Base-by-base conservation (phyloP, 2,329 filamentous ascomycete genomes). In the Nemania abortiva region DNA sequence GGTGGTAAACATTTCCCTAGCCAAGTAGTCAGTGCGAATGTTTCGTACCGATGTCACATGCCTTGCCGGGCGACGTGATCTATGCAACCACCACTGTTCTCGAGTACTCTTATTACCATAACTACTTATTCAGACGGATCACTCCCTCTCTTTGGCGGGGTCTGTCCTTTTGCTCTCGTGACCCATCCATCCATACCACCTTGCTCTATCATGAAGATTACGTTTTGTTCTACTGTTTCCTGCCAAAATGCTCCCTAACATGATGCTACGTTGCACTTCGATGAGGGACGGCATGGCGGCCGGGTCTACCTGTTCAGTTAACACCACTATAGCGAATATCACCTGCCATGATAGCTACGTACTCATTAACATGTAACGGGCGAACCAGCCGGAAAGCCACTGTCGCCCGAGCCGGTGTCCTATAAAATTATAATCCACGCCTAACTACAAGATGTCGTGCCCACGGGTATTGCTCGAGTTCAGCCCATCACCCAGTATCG, bases 1-100 rank as follows among this genome's bases (percentile, higher is more conserved):
- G 66, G 66, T 69, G 65, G 62, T 58, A 69, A 31, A 65, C 22
- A 18, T 11, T 52, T 45, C 20, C 37, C 13, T 37, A 42, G 50
- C 18, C 29, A 55, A 52, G 31, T 50, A 64, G 39, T 56, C 50
- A 53, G 57, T 15, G 29, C 24, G 9, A 34, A 61, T 58, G 63
- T 66, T 69, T 58, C 58, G 55, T 22, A 42, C n/a, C 49, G 49
- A 61, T 63, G 67, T 69, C 63, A 69, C 64, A 69, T 69, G 67
- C 63, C 64, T 60, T 56, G 47, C 50, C 59, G 20, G 24, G 59
- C 50, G 20, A 60, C 22, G 58, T 57, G 13, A 49, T 56, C 49
- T 55, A 56, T 53, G 56, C 65, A 29, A 64, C 50, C 20, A 54
- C 47, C 49, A 11, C 62, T 62, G 29, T 65, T 42, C 34, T 58